Evolutionary conservation across 2,329 filamentous ascomycete genomes (phyloP).

Genomic region (Colletotrichum sp.): DNA sequence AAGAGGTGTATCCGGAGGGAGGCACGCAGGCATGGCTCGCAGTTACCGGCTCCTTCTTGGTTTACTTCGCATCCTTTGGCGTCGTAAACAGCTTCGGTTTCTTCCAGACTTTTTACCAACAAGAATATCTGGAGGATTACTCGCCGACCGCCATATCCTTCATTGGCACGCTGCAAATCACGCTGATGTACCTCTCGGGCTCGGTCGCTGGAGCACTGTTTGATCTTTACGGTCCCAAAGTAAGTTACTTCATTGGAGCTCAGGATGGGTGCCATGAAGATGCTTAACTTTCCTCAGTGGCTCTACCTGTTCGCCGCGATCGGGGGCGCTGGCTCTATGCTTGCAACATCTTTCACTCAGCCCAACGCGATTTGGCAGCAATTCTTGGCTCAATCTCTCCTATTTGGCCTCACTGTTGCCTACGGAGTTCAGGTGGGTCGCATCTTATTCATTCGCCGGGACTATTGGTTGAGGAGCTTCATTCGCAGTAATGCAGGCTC

Average conservation of each 20-base stretch:
- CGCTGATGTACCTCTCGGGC: conserved; percentile 43
- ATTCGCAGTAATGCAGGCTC: neutral
- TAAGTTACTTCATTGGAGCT: neutral
- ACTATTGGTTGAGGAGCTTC: neutral
- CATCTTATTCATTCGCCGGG: neutral
- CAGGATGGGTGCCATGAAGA: neutral
- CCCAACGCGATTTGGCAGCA: conserved; percentile 37
- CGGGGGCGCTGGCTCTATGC: conserved; percentile 5
- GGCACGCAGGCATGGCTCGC: neutral
- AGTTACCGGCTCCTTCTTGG: conserved; percentile 13
- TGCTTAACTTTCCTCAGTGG: neutral
- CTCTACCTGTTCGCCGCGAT: conserved; percentile 13
- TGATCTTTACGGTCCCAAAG: conserved; percentile 32
- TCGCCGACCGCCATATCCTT: conserved; percentile 46
- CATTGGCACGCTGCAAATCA: conserved; percentile 48
- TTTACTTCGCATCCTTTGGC: conserved; percentile 24
- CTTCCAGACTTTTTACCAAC: conserved; percentile 49
- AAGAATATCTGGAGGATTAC: conserved; percentile 32
- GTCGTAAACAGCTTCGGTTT: conserved; percentile 49
- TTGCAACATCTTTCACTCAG: conserved; percentile 15
- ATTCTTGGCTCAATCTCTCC: conserved; percentile 39
- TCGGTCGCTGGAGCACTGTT: conserved; percentile 44
- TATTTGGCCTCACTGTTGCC: conserved; percentile 16
- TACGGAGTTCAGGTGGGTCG: conserved; percentile 2
- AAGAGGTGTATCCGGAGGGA: neutral